phyloP scores from a whole-genome alignment of 345 rosid genomes.

The Bruguiera sexangula region DNA sequence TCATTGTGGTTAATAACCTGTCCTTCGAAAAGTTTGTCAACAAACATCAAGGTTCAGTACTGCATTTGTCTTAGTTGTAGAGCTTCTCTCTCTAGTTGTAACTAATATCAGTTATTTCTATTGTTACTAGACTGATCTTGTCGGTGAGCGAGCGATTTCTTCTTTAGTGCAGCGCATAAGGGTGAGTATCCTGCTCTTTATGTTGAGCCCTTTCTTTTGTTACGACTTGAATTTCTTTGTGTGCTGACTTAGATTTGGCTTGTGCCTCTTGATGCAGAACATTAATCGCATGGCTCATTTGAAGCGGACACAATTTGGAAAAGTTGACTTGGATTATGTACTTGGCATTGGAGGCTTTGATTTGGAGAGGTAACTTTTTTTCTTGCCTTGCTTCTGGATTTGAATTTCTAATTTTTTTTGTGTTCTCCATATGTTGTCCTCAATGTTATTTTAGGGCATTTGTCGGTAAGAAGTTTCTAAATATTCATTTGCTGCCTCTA shows the following conservation, averaged over 20 bases:
- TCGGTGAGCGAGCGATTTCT: constrained; percentile 58
- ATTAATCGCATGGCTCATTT: constrained; percentile 77
- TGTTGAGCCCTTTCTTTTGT: constrained; percentile 4
- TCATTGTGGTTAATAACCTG: too few relatives aligned
- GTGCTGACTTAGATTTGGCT: constrained; percentile 11
- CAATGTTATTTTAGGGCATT: neutral
- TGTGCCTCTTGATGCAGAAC: constrained; percentile 41
- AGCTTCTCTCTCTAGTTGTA: neutral
- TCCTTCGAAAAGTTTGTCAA: too few relatives aligned
- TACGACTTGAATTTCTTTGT: constrained; percentile 3
- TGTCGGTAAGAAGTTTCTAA: neutral
- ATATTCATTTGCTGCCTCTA: too few relatives aligned
- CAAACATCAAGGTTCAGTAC: too few relatives aligned
- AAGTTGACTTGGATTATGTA: constrained; percentile 92
- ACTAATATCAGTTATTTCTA: constrained; percentile 18
- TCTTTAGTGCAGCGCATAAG: constrained; percentile 68
- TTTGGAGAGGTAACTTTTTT: constrained; percentile 67
- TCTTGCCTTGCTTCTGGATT: constrained; percentile 16
- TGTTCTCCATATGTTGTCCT: neutral
- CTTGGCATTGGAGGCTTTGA: constrained; percentile 99
- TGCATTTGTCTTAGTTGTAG: neutral
- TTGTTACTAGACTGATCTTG: constrained; percentile 75
- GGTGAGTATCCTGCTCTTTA: constrained; percentile 35
- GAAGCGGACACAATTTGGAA: constrained; percentile 72
- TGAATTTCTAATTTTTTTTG: constrained; percentile 4